phyloP scores from a whole-genome alignment of 805 yeast species.

The Yarrowia hollandica region DNA sequence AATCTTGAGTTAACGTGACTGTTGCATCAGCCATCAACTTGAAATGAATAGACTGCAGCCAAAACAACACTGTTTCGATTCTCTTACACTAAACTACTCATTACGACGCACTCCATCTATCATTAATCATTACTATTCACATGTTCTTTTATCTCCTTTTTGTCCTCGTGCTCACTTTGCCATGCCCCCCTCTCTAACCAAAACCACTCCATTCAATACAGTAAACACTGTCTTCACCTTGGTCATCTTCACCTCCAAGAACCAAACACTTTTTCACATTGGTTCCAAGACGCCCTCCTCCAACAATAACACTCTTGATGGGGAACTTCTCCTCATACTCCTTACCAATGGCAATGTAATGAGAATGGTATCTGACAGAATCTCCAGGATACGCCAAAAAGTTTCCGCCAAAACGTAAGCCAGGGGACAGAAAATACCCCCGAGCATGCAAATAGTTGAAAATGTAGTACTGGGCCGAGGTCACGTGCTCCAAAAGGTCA shows the following conservation, averaged over 20 bases:
- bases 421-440: conserved; percentile 70
- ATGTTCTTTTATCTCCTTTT: too few species aligned
- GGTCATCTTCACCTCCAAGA: conserved; percentile 41
- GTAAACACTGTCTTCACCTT: conserved; percentile 46
- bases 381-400: conserved; percentile 94
- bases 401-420: conserved; percentile 86
- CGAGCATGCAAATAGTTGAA: conserved; percentile 47
- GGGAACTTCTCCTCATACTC: conserved; percentile 55
- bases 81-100: too few species aligned
- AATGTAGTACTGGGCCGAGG: conserved; percentile 38
- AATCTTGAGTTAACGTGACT: too few species aligned
- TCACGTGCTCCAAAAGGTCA: background rate
- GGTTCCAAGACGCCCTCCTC: conserved; percentile 90
- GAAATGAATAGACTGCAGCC: too few species aligned
- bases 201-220: conserved; percentile 97
- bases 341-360: conserved; percentile 62
- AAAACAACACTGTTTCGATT: too few species aligned
- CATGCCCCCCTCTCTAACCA: conserved; percentile 57
- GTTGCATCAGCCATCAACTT: too few species aligned
- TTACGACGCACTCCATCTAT: too few species aligned
- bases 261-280: conserved; percentile 87
- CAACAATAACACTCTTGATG: conserved; percentile 56
- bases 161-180: too few species aligned
- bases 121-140: too few species aligned
- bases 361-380: conserved; percentile 87